These are phyloP conservation scores for Aureobasidium sp. DNA, from an alignment of 2,329 filamentous ascomycete species.

Conservation along the genomic window DNA sequence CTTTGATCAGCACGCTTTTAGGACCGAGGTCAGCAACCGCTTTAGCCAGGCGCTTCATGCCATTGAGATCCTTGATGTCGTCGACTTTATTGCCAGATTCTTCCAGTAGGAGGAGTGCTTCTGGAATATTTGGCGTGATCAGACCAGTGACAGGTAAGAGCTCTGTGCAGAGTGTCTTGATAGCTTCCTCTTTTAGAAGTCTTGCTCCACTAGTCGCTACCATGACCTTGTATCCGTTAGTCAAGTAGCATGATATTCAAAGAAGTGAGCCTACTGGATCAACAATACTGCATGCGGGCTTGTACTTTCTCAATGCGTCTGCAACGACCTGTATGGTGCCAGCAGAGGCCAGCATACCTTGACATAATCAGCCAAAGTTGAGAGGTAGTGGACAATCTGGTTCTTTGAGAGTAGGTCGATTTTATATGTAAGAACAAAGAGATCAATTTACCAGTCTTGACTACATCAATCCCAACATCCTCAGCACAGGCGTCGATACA, in stretches of 20 bases:
- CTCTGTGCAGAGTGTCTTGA: conserved; percentile 49
- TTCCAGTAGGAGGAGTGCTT: conserved; percentile 58
- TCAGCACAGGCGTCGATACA: conserved; percentile 78
- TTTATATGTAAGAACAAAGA: neutral
- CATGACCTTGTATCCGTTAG: conserved; percentile 61
- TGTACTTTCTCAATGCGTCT: conserved; percentile 51
- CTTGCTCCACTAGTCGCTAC: conserved; percentile 71
- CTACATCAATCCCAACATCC: conserved; percentile 79
- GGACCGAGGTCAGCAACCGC: conserved; percentile 61
- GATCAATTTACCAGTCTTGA: conserved; percentile 70
- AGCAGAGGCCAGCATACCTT: conserved; percentile 74
- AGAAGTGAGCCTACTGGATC: conserved; percentile 56
- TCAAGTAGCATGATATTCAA: neutral
- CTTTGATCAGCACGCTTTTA: conserved; percentile 77
- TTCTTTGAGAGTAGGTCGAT: neutral
- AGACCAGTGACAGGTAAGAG: conserved; percentile 60
- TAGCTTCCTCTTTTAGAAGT: conserved; percentile 58
- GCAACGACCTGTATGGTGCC: conserved; percentile 63
- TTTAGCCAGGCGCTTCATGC: conserved; percentile 61
- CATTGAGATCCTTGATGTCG: conserved; percentile 51
- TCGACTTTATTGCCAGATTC: conserved; percentile 38
- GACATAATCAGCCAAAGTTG: neutral
- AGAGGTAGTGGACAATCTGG: neutral
- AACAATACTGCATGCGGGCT: conserved; percentile 54
- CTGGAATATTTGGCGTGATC: conserved; percentile 70